Base-by-base conservation (phyloP, 1,284 basidiomycete genomes). In the Tranzscheliella williamsii region DNA sequence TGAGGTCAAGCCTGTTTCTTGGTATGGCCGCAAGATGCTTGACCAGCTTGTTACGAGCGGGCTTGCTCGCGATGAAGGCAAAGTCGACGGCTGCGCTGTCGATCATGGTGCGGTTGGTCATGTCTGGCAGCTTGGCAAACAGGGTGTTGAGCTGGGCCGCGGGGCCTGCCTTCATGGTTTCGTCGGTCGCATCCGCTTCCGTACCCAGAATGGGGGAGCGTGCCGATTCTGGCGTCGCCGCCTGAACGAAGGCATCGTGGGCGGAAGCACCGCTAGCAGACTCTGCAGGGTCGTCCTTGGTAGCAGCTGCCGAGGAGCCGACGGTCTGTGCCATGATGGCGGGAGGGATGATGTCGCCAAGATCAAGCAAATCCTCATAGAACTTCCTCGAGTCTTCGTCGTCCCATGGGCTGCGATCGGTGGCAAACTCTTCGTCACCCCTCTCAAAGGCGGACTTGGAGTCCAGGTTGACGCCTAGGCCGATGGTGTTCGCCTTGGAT, bases 31-130 rank as follows among this genome's bases (percentile, higher is more conserved):
- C 82, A 64, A 98, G 82, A 71, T 64, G 60, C 30, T 56, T 92
- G 66, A 91, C 83, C 21, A 97, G 83, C 39, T 93, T 82, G 73
- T 92, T 93, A 55, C 95, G 83, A 2, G 92, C 90, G 11, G 91
- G 91, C 78, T 97, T 97, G 33, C 90, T 93, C 75, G 97, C 97
- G 50, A 97, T 81, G 73, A 93, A 91, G 0, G 91, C 91, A 78
- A 99, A 97, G 63, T 98, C 94, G 27, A 96, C 85, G 0, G 93
- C 92, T 16, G 89, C 87, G 77, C 93, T 90, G 76, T 99, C 95
- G 47, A 98, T 90, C 70, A 92, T 80, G 4, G 86, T 84, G n/a
- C 90, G 85, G 73, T 94, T 97, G 6, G 89, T 93, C 18, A 91
- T 89, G 73, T 97, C 91, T 0, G 93, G 89, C 21, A 99, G 82